Evolutionary conservation across 345 rosid species (phyloP), one percentile per base, ranked within the genome.

Genomic region (Acer campestre): DNA sequence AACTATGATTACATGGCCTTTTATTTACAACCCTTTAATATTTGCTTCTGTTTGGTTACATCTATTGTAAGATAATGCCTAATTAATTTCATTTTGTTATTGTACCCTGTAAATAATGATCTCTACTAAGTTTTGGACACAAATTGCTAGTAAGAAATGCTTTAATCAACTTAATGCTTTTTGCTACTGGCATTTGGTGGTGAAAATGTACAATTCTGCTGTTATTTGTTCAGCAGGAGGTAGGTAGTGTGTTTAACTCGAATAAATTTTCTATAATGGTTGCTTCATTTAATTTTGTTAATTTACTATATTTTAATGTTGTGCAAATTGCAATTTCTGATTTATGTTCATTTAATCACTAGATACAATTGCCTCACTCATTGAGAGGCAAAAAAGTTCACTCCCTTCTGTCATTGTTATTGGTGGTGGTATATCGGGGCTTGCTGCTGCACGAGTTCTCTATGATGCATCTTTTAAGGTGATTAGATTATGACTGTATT

Each of bases 361-460:
- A 89, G 97, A 77, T 6, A 61, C 84, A 46, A 79, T 86, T 71
- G 71, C 84, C 22, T 84, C 86, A 18, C 80, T 84, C 35, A 49
- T 85, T 23, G 86, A 81, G 84, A 83, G 81, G 73, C 89, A 81
- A 82, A 87, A 85, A 70, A 73, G 82, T 78, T 77, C 88, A 25
- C 69, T 16, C 66, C 98, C 95, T 61, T 75, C 89, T 67, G 98
- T 90, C 29, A 86, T 92, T 67, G 96, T 94, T 75, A 89, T 94
- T 75, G 98, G 97, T 29, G 90, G 90, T 78, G 98, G 98, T 69
- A 90, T 94, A 76, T 91, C 97, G 6, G 97, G 98, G 56, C 87
- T 94, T 56, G 93, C 98, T 51, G 97, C 98, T 64, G 97, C 97
- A 53, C 85, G 91, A 58, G 77, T 76, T 71, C 98, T 94, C 62